phyloP scores from a whole-genome alignment of 208 protist species.

The Trypanosoma grayi region DNA sequence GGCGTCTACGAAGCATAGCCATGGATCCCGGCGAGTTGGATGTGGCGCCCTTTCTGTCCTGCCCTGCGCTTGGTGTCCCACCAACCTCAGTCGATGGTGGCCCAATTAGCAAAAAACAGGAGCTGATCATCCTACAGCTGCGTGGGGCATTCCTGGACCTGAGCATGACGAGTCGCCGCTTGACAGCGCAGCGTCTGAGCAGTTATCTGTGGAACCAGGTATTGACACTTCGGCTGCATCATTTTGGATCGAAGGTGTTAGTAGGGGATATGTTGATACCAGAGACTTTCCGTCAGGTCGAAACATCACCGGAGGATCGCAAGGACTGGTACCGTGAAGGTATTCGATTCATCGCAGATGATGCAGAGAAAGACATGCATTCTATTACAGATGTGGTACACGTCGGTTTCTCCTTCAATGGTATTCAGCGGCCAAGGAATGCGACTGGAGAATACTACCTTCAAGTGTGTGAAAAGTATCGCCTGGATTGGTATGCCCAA shows the following conservation, averaged over 20 bases:
- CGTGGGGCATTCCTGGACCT: constrained; percentile 78
- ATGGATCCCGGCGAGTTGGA: constrained; percentile 75
- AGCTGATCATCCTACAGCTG: constrained; percentile 65
- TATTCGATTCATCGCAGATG: constrained; percentile 37
- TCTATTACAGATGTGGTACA: constrained; percentile 79
- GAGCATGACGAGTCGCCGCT: constrained; percentile 47
- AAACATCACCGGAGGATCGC: constrained; percentile 33
- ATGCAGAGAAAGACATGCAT: constrained; percentile 36
- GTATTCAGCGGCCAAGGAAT: constrained; percentile 62
- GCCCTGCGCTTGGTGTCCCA: constrained; percentile 41
- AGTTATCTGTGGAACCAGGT: constrained; percentile 89
- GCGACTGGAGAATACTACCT: constrained; percentile 62
- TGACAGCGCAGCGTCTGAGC: constrained; percentile 73
- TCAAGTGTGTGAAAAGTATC: constrained; percentile 74
- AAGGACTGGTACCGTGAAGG: constrained; percentile 34
- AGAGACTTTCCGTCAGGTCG: constrained; percentile 33
- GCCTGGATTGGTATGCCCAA: constrained; percentile 67
- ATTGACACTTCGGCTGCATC: constrained; percentile 73
- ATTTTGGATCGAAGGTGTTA: constrained; percentile 48
- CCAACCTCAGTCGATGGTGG: constrained; percentile 31
- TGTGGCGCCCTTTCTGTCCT: constrained; percentile 61
- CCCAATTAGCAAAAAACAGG: constrained; percentile 38
- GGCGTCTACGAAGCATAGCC: constrained; percentile 59
- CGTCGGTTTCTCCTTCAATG: constrained; percentile 81
- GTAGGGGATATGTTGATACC: constrained; percentile 66